Percentiles rank a stretch among this genome's conserved stretches.
phyloP scores from a whole-genome alignment of 495 filamentous ascomycete species.

The Penicillium bialowiezense region DNA sequence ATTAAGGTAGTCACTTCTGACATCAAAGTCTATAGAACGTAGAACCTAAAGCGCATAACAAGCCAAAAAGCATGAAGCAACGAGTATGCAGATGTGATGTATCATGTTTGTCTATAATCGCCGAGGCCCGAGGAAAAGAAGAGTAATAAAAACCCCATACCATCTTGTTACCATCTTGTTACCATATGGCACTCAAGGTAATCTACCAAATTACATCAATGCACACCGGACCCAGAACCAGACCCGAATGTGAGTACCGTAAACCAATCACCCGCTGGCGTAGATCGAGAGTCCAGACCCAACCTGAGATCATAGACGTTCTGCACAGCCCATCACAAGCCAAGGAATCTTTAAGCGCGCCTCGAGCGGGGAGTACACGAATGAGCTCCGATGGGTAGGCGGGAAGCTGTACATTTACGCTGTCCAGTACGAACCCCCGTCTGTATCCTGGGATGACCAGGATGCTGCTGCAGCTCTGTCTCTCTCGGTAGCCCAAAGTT shows the following conservation, averaged over 20 bases:
- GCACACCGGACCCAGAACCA: not conserved
- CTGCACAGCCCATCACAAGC: constrained; percentile 11
- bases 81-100: constrained; percentile 1
- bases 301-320: constrained; percentile 3
- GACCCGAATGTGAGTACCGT: not conserved
- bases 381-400: not conserved
- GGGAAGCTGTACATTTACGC: no score
- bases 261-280: not conserved
- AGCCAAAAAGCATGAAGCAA: no score
- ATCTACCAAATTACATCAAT: not conserved
- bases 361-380: not conserved
- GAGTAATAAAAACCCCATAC: not conserved
- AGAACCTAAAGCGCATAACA: no score
- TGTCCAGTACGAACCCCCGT: no score
- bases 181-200: not conserved
- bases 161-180: no score
- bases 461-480: no score
- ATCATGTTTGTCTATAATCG: not conserved
- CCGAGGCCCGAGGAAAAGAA: not conserved
- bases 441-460: no score
- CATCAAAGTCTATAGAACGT: no score
- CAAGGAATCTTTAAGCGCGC: constrained; percentile 5
- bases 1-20: no score
- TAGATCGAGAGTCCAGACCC: constrained; percentile 1
- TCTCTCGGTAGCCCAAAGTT: no score